phyloP scores from a whole-genome alignment of 345 rosid genomes.

The Populus nigra region DNA sequence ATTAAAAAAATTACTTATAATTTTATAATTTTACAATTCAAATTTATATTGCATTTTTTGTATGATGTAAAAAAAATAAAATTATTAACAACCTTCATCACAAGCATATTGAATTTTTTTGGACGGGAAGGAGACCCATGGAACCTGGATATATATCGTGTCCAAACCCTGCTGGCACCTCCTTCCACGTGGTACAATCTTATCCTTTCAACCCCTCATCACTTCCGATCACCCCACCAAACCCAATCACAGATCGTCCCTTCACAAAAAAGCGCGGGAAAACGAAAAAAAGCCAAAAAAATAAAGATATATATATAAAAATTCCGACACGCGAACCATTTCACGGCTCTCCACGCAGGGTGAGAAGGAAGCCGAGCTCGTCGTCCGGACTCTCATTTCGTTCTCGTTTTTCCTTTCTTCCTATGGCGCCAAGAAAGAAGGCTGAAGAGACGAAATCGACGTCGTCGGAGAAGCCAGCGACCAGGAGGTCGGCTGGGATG shows the following conservation, averaged over 20 bases:
- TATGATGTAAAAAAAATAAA: no score
- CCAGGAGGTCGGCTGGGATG: conserved; percentile 50
- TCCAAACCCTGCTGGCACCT: no score
- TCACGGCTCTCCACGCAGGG: not conserved
- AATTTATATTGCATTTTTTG: no score
- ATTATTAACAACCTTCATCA: no score
- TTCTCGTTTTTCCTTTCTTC: not conserved
- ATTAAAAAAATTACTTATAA: no score
- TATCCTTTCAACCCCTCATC: not conserved
- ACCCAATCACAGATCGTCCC: conserved; percentile 26
- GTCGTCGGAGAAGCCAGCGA: conserved; percentile 13
- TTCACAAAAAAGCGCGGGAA: conserved; percentile 43
- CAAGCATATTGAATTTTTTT: no score
- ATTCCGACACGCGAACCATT: not conserved
- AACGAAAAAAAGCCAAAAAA: not conserved
- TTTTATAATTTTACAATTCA: no score
- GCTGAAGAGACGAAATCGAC: conserved; percentile 17
- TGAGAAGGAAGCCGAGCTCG: not conserved
- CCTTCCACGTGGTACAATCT: conserved; percentile 12
- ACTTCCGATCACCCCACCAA: not conserved
- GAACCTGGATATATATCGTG: no score
- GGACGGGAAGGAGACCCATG: not conserved
- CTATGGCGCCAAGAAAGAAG: not conserved
- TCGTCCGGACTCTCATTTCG: not conserved
- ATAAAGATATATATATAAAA: not conserved